Evolutionary conservation across 2,329 filamentous ascomycete genomes (phyloP).

Genomic region (Drechmeria coniospora): DNA sequence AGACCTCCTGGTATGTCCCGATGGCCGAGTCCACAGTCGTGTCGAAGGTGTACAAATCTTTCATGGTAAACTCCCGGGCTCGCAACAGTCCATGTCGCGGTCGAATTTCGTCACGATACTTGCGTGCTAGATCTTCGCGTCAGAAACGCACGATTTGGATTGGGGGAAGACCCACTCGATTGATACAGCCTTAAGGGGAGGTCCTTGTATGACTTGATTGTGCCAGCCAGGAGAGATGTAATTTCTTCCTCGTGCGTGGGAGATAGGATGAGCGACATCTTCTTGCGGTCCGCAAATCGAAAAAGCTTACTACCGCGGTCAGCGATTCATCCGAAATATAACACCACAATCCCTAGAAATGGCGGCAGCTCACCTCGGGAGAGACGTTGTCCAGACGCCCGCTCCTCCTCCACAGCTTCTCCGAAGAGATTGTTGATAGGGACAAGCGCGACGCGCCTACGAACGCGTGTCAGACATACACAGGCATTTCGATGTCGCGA

Average conservation of each 20-base stretch:
- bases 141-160: slow-evolving; percentile 3
- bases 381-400: slow-evolving; percentile 60
- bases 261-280: slow-evolving; percentile 58
- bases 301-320: slow-evolving; percentile 45
- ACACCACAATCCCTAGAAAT: no score
- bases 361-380: no score
- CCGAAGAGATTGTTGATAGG: slow-evolving; percentile 72
- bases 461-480: background rate
- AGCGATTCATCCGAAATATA: no score
- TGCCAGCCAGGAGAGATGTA: slow-evolving; percentile 59
- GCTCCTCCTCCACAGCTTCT: slow-evolving; percentile 68
- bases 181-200: slow-evolving; percentile 82
- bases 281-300: slow-evolving; percentile 63
- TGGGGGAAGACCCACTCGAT: slow-evolving; percentile 44
- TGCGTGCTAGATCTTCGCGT: slow-evolving; percentile 44
- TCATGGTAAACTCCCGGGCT: slow-evolving; percentile 90
- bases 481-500: background rate
- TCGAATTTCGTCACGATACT: slow-evolving; percentile 85
- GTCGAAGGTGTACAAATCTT: slow-evolving; percentile 96
- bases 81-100: slow-evolving; percentile 79
- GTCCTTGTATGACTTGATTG: slow-evolving; percentile 69
- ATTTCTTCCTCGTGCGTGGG: slow-evolving; percentile 98
- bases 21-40: slow-evolving; percentile 49
- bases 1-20: slow-evolving; percentile 64
- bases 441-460: slow-evolving; percentile 64